These are phyloP conservation scores for Trichophyton equinum DNA, from an alignment of 2,329 filamentous ascomycete species.

Conservation along the genomic window DNA sequence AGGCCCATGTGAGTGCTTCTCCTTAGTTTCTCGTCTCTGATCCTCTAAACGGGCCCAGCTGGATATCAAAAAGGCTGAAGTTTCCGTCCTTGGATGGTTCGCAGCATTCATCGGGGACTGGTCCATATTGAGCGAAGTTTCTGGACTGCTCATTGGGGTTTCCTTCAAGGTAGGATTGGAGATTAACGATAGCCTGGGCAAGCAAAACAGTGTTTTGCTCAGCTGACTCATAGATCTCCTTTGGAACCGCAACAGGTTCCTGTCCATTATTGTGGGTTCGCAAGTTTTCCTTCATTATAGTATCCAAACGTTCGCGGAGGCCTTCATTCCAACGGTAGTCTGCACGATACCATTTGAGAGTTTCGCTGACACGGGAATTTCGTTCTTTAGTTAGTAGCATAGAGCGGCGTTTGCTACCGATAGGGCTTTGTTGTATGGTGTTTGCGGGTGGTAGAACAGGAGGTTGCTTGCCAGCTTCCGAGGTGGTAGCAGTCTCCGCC, in stretches of 20 bases:
- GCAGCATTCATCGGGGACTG: conserved; percentile 6
- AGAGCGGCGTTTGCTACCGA: background rate
- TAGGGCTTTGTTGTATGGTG: background rate
- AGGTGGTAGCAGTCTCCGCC: background rate
- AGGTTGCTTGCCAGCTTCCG: conserved; percentile 2
- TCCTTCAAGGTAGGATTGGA: conserved; percentile 10
- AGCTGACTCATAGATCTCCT: background rate
- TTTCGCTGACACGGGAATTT: conserved; percentile 6
- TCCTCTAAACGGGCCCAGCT: background rate
- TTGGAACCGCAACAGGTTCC: background rate
- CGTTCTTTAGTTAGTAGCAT: background rate
- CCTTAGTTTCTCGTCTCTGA: background rate
- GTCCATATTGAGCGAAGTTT: conserved; percentile 12
- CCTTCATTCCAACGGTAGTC: conserved; percentile 8
- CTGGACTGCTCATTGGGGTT: conserved; percentile 3
- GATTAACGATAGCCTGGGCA: conserved; percentile 10
- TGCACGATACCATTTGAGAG: conserved; percentile 10
- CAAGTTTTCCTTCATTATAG: conserved; percentile 6
- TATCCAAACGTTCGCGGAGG: conserved; percentile 7
- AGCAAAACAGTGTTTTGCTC: conserved; percentile 10
- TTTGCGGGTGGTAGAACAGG: conserved; percentile 7
- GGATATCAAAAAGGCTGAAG: conserved; percentile 8
- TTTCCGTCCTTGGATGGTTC: conserved; percentile 6
- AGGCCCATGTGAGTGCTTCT: background rate
- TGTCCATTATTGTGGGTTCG: background rate